Conservation (phyloP, 2,329 filamentous ascomycete species). For the Talaromyces rugulosus region DNA sequence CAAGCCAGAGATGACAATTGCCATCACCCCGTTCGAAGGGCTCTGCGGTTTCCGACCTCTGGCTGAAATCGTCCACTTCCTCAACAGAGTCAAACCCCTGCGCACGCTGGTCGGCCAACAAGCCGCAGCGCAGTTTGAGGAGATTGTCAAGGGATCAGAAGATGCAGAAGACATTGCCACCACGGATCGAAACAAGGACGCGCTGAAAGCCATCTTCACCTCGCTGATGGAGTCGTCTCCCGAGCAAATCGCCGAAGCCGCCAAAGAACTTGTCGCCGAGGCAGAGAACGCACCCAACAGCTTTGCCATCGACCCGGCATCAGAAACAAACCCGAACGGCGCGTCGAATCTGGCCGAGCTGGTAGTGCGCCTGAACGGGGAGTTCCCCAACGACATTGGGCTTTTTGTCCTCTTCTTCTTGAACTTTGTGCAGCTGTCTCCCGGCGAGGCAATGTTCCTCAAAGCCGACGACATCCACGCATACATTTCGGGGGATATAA, state of each 20-base stretch:
- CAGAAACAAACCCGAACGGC: conserved; percentile 32
- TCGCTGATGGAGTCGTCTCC: conserved; percentile 74
- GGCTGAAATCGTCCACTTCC: conserved; percentile 79
- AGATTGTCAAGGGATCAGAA: conserved; percentile 53
- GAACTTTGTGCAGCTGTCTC: conserved; percentile 82
- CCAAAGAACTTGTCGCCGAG: conserved; percentile 65
- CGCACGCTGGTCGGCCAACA: conserved; percentile 59
- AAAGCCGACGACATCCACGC: conserved; percentile 97
- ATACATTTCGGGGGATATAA: conserved; percentile 74
- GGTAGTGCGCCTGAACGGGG: conserved; percentile 68
- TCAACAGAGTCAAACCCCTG: conserved; percentile 62
- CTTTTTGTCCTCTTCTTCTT: conserved; percentile 96
- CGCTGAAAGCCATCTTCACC: conserved; percentile 69
- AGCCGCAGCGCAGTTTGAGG: conserved; percentile 52
- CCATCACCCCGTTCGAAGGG: conserved; percentile 92
- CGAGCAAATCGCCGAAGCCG: conserved; percentile 60
- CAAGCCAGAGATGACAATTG: conserved; percentile 99
- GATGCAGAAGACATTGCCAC: conserved; percentile 43
- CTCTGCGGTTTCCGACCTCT: conserved; percentile 92
- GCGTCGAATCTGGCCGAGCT: conserved; percentile 68
- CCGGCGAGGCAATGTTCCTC: conserved; percentile 93
- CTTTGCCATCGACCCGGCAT: conserved; percentile 60
- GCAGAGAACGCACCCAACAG: conserved; percentile 63
- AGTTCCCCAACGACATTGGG: conserved; percentile 88
- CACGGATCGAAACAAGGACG: conserved; percentile 67